phyloP scores from a whole-genome alignment of 179 eudicot species.

The Beta lomatogona region DNA sequence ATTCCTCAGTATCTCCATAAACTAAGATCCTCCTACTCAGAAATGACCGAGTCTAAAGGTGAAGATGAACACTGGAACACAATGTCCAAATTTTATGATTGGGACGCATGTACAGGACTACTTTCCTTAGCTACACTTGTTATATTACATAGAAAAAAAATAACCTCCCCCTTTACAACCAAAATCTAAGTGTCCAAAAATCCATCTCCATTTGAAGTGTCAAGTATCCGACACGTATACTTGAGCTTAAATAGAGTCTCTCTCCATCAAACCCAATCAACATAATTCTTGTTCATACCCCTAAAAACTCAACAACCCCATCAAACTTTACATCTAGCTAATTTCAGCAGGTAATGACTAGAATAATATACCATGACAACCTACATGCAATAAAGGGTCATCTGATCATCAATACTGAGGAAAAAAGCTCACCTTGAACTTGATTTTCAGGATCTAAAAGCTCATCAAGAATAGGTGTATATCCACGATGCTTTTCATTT shows the following conservation, averaged over 20 bases:
- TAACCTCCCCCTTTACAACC: no score
- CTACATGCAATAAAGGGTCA: not conserved
- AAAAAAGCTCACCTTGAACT: constrained; percentile 52
- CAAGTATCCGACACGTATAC: not conserved
- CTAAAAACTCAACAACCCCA: not conserved
- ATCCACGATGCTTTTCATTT: constrained; percentile 81
- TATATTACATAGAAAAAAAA: not conserved
- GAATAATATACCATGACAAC: not conserved
- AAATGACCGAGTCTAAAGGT: not conserved
- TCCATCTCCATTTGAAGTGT: not conserved
- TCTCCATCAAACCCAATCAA: not conserved
- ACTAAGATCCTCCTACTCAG: not conserved
- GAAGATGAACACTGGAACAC: not conserved
- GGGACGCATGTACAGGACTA: not conserved
- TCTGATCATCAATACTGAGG: not conserved
- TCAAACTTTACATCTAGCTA: not conserved
- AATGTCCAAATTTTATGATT: not conserved
- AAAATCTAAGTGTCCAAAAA: not conserved
- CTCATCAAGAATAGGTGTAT: constrained; percentile 86
- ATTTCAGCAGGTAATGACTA: not conserved
- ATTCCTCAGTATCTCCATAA: not conserved
- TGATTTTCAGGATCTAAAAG: constrained; percentile 80
- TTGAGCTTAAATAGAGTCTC: not conserved
- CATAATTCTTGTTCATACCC: not conserved
- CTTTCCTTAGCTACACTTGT: not conserved